These are phyloP conservation scores for Cucumis hystrix DNA, from an alignment of 306 rosid species.

Conservation along the genomic window DNA sequence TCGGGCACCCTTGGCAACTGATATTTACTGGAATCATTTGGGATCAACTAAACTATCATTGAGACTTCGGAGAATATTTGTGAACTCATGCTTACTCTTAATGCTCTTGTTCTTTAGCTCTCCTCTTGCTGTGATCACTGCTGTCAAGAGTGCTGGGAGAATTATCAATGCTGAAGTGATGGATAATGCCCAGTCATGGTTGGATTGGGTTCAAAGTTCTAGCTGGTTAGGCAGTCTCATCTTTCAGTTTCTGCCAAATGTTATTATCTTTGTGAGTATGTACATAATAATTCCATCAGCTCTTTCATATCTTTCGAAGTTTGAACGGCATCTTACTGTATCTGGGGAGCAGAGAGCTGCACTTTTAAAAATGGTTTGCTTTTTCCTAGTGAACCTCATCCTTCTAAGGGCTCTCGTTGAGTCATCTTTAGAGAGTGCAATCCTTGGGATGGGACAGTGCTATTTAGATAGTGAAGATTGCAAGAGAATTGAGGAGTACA, in stretches of 20 bases:
- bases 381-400: conserved; percentile 92
- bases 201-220: conserved; percentile 87
- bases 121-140: conserved; percentile 84
- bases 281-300: conserved; percentile 74
- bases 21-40: conserved; percentile 91
- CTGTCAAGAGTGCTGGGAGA: conserved; percentile 73
- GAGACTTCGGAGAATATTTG: conserved; percentile 53
- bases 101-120: conserved; percentile 86
- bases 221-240: conserved; percentile 85
- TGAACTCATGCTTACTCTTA: conserved; percentile 70
- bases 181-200: conserved; percentile 86
- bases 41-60: conserved; percentile 62
- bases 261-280: conserved; percentile 83
- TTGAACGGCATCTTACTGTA: conserved; percentile 81
- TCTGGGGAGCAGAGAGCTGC: conserved; percentile 95
- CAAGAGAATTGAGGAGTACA: conserved; percentile 92
- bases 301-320: conserved; percentile 86
- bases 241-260: conserved; percentile 91
- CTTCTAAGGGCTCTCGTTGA: conserved; percentile 77
- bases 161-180: conserved; percentile 81
- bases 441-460: conserved; percentile 81
- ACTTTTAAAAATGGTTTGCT: conserved; percentile 90
- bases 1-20: conserved; percentile 88
- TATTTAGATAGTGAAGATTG: conserved; percentile 93
- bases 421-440: conserved; percentile 74